Evolutionary conservation across 1,284 basidiomycete species (phyloP).

Genomic region (Afroboletus lepidellus): DNA sequence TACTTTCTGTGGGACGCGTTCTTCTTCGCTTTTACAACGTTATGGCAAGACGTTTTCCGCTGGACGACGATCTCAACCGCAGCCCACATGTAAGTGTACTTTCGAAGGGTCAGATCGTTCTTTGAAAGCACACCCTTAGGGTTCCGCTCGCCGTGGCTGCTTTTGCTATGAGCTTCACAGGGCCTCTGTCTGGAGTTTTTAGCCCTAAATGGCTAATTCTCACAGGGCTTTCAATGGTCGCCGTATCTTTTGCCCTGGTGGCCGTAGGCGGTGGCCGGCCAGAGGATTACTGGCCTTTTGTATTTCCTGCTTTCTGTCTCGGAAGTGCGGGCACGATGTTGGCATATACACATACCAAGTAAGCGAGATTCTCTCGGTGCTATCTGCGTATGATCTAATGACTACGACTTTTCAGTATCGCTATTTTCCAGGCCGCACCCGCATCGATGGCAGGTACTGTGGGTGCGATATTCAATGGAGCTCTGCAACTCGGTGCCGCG

Average conservation of each 20-base stretch:
- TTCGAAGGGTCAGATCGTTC: not conserved
- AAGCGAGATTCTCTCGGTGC: conserved; percentile 14
- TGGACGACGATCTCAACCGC: conserved; percentile 36
- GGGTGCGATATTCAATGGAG: conserved; percentile 55
- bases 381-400: not conserved
- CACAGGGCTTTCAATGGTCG: conserved; percentile 37
- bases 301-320: conserved; percentile 50
- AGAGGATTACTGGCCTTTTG: conserved; percentile 44
- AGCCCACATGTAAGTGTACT: conserved; percentile 32
- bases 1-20: conserved; percentile 39
- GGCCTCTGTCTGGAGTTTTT: conserved; percentile 37
- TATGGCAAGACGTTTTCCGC: conserved; percentile 39
- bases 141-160: conserved; percentile 43
- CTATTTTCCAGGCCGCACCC: conserved; percentile 49
- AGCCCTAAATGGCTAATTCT: conserved; percentile 47
- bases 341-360: conserved; percentile 38
- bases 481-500: conserved; percentile 53
- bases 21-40: conserved; percentile 31
- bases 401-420: conserved; percentile 39
- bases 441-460: conserved; percentile 50
- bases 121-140: conserved; percentile 28
- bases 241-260: conserved; percentile 43
- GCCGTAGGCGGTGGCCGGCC: conserved; percentile 39
- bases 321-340: conserved; percentile 42
- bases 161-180: conserved; percentile 39